phyloP scores from a whole-genome alignment of 306 rosid genomes.

The Dalbergia cochinchinensis region DNA sequence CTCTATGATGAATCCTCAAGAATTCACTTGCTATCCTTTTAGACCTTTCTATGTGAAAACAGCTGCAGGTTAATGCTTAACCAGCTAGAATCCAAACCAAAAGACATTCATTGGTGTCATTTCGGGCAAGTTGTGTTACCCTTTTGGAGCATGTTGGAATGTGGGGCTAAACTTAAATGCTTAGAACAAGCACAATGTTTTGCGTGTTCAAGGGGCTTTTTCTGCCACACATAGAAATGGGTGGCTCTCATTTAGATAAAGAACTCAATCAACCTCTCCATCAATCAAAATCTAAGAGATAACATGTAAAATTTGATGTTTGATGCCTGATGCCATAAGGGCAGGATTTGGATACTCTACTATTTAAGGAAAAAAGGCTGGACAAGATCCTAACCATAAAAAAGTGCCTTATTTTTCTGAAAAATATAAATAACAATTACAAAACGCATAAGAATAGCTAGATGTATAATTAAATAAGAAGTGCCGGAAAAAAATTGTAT shows the following conservation, averaged over 20 bases:
- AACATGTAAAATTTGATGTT: slow-evolving; percentile 20
- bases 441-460: too few relatives aligned
- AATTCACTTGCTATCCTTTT: not conserved
- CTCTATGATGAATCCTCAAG: too few relatives aligned
- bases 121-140: not conserved
- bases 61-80: not conserved
- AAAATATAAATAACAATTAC: too few relatives aligned
- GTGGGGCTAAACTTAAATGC: slow-evolving; percentile 33
- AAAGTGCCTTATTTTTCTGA: too few relatives aligned
- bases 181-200: not conserved
- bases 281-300: slow-evolving; percentile 21
- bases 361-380: not conserved
- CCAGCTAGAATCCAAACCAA: slow-evolving; percentile 14
- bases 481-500: too few relatives aligned
- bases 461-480: too few relatives aligned
- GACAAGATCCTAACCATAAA: too few relatives aligned
- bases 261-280: not conserved
- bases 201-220: not conserved
- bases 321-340: not conserved
- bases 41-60: not conserved
- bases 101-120: not conserved
- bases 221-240: slow-evolving; percentile 5
- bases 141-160: slow-evolving; percentile 9
- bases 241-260: slow-evolving; percentile 29
- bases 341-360: not conserved